Base-by-base conservation (phyloP, 2,329 filamentous ascomycete genomes). In the Epichloe aotearoae region DNA sequence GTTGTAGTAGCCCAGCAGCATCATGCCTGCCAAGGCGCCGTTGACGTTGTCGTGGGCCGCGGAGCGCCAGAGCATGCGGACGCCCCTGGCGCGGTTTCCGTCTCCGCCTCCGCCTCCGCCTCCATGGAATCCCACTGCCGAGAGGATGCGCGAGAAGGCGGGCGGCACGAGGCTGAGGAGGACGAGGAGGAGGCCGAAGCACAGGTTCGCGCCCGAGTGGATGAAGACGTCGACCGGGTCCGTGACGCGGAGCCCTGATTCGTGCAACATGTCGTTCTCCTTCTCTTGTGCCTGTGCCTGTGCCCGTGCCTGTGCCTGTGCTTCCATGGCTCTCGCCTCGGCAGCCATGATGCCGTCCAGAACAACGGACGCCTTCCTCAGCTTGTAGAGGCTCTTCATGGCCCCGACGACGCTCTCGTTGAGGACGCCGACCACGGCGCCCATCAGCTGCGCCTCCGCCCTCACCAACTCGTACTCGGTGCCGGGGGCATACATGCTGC, bases 121-220 rank as follows among this genome's bases (percentile, higher is more conserved):
- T 34, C 93, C 93, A 54, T 80, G 83, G 69, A 97, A 97, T 1
- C 93, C 93, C 33, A 96, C 85, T 41, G 97, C 84, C 53, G 84
- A 87, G 4, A 97, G 74, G 1, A 98, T 77, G 51, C 82, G 85
- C n/a, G 80, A 84, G 65, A 97, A 95, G 0, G 90, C 81, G 0
- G 93, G 93, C 0, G 93, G 94, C 1, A 97, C 82, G 71, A 97
- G 85, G 12, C 88, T 94, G n/a, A 97, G 82, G 50, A 97, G 74
- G 1, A 97, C 74, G 14, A 94, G 76, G 1, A 97, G 70, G 34
- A 94, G 77, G 3, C 93, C 93, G 60, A 90, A 96, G 66, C 89
- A 95, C 66, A 96, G 84, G 62, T 86, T 93, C 5, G 83, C 80
- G 10, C 89, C 91, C 0, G 88, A 90, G 64, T 95, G 88, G 38